Evolutionary conservation across 2,329 filamentous ascomycete species (phyloP).

Genomic region (Aspergillus tamarii): DNA sequence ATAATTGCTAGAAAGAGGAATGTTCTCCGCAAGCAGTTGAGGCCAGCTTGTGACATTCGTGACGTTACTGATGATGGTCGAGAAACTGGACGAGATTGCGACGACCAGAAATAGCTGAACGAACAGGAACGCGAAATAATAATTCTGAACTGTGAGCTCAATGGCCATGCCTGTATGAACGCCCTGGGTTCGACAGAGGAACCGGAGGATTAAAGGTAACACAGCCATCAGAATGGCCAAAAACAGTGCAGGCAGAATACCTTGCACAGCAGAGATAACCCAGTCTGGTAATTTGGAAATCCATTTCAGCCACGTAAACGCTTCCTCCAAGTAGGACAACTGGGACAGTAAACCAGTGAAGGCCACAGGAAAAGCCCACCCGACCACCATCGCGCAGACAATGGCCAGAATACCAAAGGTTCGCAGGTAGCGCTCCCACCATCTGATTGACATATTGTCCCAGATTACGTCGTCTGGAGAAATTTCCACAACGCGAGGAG

Average conservation of each 20-base stretch:
- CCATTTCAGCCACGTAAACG: constrained; percentile 71
- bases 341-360: constrained; percentile 84
- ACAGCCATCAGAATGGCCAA: constrained; percentile 78
- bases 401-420: constrained; percentile 66
- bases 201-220: constrained; percentile 75
- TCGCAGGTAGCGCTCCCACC: constrained; percentile 87
- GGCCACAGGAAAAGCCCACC: constrained; percentile 89
- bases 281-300: constrained; percentile 63
- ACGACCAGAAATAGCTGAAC: constrained; percentile 94
- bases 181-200: constrained; percentile 74
- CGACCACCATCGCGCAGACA: constrained; percentile 75
- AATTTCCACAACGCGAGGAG: constrained; percentile 88
- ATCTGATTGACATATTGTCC: constrained; percentile 95
- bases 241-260: constrained; percentile 80
- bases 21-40: constrained; percentile 70
- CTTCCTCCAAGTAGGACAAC: constrained; percentile 68
- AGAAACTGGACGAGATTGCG: constrained; percentile 77
- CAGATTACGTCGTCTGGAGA: constrained; percentile 90
- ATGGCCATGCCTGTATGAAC: constrained; percentile 79
- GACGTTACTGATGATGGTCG: constrained; percentile 66
- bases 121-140: constrained; percentile 93
- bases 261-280: constrained; percentile 72
- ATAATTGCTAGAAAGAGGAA: constrained; percentile 89
- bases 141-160: constrained; percentile 83
- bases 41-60: constrained; percentile 72